Percentiles rank a stretch among this genome's conserved stretches.
These are phyloP conservation scores for Chrysopogon serrulatus DNA, from an alignment of 176 grass and related monocot genomes.

Conservation along the genomic window DNA sequence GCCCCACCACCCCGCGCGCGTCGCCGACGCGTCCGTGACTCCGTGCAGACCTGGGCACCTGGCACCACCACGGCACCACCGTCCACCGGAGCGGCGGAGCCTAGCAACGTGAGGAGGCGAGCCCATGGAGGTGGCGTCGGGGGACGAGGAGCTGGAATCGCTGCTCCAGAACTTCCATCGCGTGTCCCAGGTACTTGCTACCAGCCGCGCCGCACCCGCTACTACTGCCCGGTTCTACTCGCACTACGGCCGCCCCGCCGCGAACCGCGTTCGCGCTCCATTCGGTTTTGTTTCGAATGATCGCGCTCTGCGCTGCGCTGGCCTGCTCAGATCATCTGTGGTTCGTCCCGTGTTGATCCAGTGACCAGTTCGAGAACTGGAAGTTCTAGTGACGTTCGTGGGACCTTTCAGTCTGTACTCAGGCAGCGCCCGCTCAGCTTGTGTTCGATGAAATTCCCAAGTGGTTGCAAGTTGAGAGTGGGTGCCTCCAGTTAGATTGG, in stretches of 20 bases:
- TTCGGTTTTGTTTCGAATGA: neutral
- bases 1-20: neutral
- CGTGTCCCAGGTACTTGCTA: constrained; percentile 46
- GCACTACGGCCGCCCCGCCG: neutral
- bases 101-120: neutral
- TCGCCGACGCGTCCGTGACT: neutral
- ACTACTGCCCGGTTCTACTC: neutral
- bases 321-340: neutral
- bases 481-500: neutral
- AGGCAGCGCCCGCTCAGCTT: neutral
- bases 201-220: neutral
- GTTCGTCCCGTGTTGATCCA: neutral
- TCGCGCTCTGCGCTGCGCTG: neutral
- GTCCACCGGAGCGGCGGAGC: neutral
- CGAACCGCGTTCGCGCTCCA: neutral
- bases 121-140: neutral
- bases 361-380: neutral
- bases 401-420: neutral
- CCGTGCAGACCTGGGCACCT: too few relatives aligned
- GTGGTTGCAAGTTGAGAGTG: neutral
- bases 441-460: constrained; percentile 6
- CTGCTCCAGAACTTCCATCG: constrained; percentile 60
- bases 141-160: constrained; percentile 53
- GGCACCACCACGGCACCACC: neutral
- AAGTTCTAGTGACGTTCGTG: neutral